Evolutionary conservation across 73 alveolate genomes (phyloP).

Genomic region (Tetrahymena borealis): DNA sequence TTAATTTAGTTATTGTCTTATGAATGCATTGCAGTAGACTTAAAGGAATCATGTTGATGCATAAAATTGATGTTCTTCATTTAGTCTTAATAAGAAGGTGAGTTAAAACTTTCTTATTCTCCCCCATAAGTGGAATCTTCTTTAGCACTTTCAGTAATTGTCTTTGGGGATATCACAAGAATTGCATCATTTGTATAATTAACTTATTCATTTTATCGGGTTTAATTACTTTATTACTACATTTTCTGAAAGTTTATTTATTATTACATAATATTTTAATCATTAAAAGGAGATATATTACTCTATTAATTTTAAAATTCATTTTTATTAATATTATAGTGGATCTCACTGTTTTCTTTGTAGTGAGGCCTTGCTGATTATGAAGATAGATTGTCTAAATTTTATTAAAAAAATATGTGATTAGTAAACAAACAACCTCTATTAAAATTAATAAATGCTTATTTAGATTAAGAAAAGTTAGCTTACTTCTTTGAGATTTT

Average conservation of each 20-base stretch:
- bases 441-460: too few relatives aligned
- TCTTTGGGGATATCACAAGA: too few relatives aligned
- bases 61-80: background rate
- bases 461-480: background rate
- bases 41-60: background rate
- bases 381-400: background rate
- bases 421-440: too few relatives aligned
- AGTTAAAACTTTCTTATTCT: background rate
- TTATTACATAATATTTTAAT: background rate
- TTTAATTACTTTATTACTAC: too few relatives aligned
- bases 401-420: too few relatives aligned
- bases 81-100: background rate
- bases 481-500: background rate
- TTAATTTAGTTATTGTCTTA: background rate
- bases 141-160: background rate
- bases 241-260: too few relatives aligned
- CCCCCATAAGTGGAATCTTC: background rate
- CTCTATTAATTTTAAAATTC: background rate
- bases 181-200: too few relatives aligned
- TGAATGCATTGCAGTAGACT: background rate
- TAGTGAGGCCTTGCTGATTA: background rate
- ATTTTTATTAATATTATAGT: background rate
- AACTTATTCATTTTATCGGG: too few relatives aligned
- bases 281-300: background rate
- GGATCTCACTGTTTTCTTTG: background rate